phyloP scores from a whole-genome alignment of 1,284 basidiomycete genomes.

The Inonotus hispidus region DNA sequence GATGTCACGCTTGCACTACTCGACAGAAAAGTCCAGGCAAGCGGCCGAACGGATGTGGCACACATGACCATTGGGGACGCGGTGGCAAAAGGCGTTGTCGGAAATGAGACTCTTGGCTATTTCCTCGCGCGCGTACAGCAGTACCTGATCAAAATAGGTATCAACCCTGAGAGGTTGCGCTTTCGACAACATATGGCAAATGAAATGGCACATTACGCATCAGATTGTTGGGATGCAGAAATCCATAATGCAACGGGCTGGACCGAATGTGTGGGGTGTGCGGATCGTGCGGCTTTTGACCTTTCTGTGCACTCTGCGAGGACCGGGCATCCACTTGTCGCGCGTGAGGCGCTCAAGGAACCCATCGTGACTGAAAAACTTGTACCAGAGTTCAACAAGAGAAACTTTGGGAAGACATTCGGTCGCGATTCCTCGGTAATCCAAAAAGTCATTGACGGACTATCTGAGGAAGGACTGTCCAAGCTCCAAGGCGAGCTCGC shows the following conservation, averaged over 20 bases:
- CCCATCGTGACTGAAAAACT: constrained; percentile 72
- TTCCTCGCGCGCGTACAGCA: constrained; percentile 92
- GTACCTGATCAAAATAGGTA: constrained; percentile 91
- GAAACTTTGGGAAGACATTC: constrained; percentile 85
- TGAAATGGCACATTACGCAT: constrained; percentile 99
- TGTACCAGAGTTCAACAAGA: constrained; percentile 82
- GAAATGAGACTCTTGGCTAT: constrained; percentile 97
- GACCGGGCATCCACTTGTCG: constrained; percentile 73
- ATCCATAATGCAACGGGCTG: constrained; percentile 94
- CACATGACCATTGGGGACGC: constrained; percentile 85
- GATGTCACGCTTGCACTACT: constrained; percentile 76
- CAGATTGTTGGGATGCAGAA: constrained; percentile 99
- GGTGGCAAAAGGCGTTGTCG: constrained; percentile 81
- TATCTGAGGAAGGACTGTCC: constrained; percentile 67
- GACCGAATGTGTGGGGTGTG: constrained; percentile 99
- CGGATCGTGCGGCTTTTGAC: constrained; percentile 97
- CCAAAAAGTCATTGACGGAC: constrained; percentile 61
- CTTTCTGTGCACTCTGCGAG: constrained; percentile 52
- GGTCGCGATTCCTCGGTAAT: constrained; percentile 79
- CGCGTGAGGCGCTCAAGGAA: constrained; percentile 81
- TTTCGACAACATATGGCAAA: constrained; percentile 97
- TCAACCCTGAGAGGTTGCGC: constrained; percentile 79
- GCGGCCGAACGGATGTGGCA: constrained; percentile 65
- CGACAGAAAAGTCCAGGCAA: constrained; percentile 77
- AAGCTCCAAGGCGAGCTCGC: constrained; percentile 72